Evolutionary conservation across 495 filamentous ascomycete genomes (phyloP), one percentile per base, ranked within the genome.

Genomic region (Bacidia gigantensis): DNA sequence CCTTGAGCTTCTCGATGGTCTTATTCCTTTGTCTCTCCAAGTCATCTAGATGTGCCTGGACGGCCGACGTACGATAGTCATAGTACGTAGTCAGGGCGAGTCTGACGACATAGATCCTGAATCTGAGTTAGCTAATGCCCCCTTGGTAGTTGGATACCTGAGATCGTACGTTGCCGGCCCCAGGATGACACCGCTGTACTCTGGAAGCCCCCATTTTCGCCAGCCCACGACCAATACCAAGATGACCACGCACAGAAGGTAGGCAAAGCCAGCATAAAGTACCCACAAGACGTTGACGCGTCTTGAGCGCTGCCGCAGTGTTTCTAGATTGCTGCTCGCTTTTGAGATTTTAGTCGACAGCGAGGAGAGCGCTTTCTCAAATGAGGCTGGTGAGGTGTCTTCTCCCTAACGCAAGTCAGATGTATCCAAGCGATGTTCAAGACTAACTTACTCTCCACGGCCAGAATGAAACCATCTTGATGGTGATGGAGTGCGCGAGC

Each of bases 1-100:
- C 77, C 67, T 97, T 98, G 46, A 98, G 79, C 67, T 88, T 89
- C 61, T 93, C 85, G 56, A 98, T 95, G 1, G 89, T 93, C 59
- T 80, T 79, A 49, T 83, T 77, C 43, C 89, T 80, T 66, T 95
- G 84, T 51, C 77, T 73, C 48, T 90, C 75, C 11, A 87, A 74
- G 1, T 72, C 75, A 50, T 95, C 82, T 22, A 95, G 73, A n/a
- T 78, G 73, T 21, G 68, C 57, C 59, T 82, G 79, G 11, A 81
- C 72, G 9, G 67, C 77, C 23, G 80, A 74, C 60, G 92, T 83
- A 46, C 87, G 85, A 60, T 83, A 90, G 56, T 83, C 84, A 67
- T 84, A 97, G 67, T 86, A 81, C n/a, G 71, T 67, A 18, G 78
- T 74, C 20, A 80, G 68, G 1, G 68, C 58, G 1, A 72, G 72